These are phyloP conservation scores for Saturnispora bothae DNA, from an alignment of 805 yeast genomes.

Conservation along the genomic window DNA sequence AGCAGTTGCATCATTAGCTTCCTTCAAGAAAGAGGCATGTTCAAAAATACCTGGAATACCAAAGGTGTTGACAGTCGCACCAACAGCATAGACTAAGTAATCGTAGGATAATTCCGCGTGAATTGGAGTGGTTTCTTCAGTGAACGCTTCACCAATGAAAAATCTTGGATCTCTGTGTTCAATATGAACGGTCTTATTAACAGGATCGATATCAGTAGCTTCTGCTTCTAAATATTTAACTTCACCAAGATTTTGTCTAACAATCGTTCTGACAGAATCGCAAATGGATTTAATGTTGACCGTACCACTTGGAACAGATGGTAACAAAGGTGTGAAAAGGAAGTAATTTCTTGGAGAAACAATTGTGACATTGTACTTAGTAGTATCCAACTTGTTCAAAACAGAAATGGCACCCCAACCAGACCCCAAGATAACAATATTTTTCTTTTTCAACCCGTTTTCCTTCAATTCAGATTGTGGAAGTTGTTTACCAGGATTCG, in stretches of 20 bases:
- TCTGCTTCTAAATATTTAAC: slow-evolving; percentile 83
- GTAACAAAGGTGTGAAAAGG: slow-evolving; percentile 90
- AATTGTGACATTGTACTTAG: slow-evolving; percentile 78
- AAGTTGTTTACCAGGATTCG: slow-evolving; percentile 47
- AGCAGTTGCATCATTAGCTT: slow-evolving; percentile 76
- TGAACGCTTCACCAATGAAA: slow-evolving; percentile 44
- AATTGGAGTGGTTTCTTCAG: slow-evolving; percentile 35
- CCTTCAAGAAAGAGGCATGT: slow-evolving; percentile 81
- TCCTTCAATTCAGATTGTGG: slow-evolving; percentile 41
- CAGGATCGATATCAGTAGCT: slow-evolving; percentile 74
- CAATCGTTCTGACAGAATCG: slow-evolving; percentile 84
- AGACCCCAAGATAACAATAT: slow-evolving; percentile 73
- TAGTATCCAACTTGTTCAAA: slow-evolving; percentile 74
- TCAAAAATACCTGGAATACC: slow-evolving; percentile 92
- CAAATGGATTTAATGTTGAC: slow-evolving; percentile 82
- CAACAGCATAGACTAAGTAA: slow-evolving; percentile 84
- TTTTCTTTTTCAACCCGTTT: slow-evolving; percentile 53
- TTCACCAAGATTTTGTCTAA: slow-evolving; percentile 66
- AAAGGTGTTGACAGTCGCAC: slow-evolving; percentile 90
- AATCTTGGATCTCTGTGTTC: slow-evolving; percentile 45
- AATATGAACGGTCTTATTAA: slow-evolving; percentile 50
- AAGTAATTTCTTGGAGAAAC: slow-evolving; percentile 94
- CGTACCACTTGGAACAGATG: slow-evolving; percentile 92
- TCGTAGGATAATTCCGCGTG: slow-evolving; percentile 51
- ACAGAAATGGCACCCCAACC: slow-evolving; percentile 94